A percentile compares a stretch with the other conserved stretches of the same genome.
phyloP scores from a whole-genome alignment of 345 rosid genomes.

The Hibiscus trionum region DNA sequence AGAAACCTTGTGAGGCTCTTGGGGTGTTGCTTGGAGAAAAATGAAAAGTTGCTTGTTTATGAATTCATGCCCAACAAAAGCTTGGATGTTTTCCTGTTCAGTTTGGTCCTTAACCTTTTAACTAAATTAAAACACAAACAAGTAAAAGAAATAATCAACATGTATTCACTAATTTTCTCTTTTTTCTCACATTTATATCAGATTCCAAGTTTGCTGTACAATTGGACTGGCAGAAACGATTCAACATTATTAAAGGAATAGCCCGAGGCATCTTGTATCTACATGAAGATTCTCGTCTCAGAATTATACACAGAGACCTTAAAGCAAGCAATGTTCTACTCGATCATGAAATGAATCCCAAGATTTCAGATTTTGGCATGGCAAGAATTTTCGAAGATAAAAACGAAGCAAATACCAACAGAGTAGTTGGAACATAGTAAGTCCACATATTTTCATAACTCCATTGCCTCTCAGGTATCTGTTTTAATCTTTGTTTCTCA shows the following conservation, averaged over 20 bases:
- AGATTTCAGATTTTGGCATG: slow-evolving; percentile 5
- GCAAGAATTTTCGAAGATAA: neutral
- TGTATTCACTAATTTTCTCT: neutral
- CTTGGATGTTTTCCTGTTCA: slow-evolving; percentile 4
- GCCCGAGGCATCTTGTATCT: slow-evolving; percentile 3
- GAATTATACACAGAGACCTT: slow-evolving; percentile 1
- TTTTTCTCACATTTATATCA: neutral
- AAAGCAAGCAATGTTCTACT: slow-evolving; percentile 5
- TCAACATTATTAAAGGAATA: neutral
- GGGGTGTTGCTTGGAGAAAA: slow-evolving; percentile 30
- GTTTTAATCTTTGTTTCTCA: neutral
- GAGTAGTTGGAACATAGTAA: neutral
- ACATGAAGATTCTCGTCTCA: slow-evolving; percentile 9
- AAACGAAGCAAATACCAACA: neutral
- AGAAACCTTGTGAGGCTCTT: slow-evolving; percentile 34
- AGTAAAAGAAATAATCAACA: neutral
- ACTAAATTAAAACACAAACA: neutral
- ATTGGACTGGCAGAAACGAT: neutral
- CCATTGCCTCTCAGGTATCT: too few species aligned
- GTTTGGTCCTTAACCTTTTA: slow-evolving; percentile 2
- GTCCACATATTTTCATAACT: neutral
- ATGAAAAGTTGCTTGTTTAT: slow-evolving; percentile 34
- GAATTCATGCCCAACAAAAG: slow-evolving; percentile 24
- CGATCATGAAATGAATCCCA: neutral
- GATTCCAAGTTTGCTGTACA: neutral